phyloP scores from a whole-genome alignment of 2,329 filamentous ascomycete genomes.

The Botrytis elliptica region DNA sequence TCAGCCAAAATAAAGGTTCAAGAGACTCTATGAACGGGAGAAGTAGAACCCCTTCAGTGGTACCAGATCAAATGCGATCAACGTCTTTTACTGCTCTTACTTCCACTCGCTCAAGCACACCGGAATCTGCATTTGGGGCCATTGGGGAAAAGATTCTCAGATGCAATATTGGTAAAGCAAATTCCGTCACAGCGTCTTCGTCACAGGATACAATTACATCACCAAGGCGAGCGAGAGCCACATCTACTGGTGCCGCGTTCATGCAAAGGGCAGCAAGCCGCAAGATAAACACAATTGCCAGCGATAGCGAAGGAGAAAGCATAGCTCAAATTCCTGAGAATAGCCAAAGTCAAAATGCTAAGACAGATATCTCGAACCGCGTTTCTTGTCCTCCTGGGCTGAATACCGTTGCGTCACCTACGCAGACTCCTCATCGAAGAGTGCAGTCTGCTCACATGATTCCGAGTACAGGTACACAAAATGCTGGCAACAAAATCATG shows the following conservation, averaged over 20 bases:
- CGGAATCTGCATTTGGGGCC: constrained; percentile 30
- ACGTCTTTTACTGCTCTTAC: constrained; percentile 12
- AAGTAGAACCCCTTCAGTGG: constrained; percentile 33
- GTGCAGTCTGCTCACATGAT: constrained; percentile 32
- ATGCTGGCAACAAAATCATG: not conserved
- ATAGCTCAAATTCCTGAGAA: constrained; percentile 20
- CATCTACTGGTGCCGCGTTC: constrained; percentile 49
- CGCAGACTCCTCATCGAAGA: constrained; percentile 30
- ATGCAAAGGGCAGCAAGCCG: constrained; percentile 42
- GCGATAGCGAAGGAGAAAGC: constrained; percentile 35
- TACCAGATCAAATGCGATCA: constrained; percentile 29
- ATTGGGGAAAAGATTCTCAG: constrained; percentile 31
- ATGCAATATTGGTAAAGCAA: constrained; percentile 24
- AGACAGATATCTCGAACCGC: constrained; percentile 15
- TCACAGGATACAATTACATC: constrained; percentile 24
- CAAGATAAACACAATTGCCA: constrained; percentile 31
- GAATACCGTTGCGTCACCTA: constrained; percentile 21
- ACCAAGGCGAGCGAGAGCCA: constrained; percentile 44
- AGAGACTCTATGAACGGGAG: constrained; percentile 23
- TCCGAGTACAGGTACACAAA: constrained; percentile 16
- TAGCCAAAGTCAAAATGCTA: not conserved
- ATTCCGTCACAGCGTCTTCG: constrained; percentile 23
- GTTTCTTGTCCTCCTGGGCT: constrained; percentile 29
- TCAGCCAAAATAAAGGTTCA: constrained; percentile 17
- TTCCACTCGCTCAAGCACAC: constrained; percentile 28